phyloP scores from a whole-genome alignment of 331 rosid genomes.

The Cydonia oblonga region DNA sequence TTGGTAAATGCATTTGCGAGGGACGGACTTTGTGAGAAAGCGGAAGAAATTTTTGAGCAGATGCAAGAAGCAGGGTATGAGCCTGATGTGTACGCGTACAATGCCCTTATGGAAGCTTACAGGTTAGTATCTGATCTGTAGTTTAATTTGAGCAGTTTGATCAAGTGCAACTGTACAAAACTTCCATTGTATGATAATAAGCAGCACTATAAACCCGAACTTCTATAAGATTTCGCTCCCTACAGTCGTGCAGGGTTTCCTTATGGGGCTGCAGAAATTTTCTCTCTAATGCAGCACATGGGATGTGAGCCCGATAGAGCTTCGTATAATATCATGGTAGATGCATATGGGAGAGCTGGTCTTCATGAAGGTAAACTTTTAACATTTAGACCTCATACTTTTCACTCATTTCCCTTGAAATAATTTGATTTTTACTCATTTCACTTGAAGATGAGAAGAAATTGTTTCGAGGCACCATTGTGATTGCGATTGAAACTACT shows the following conservation, averaged over 20 bases:
- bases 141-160: neutral
- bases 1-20: constrained; percentile 88
- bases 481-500: neutral
- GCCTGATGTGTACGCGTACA: constrained; percentile 79
- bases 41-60: constrained; percentile 85
- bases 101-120: constrained; percentile 96
- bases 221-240: constrained; percentile 4
- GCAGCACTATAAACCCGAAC: neutral
- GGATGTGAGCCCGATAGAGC: constrained; percentile 99
- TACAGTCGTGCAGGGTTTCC: constrained; percentile 90
- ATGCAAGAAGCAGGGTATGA: constrained; percentile 81
- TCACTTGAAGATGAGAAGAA: neutral
- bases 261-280: constrained; percentile 81
- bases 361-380: constrained; percentile 53
- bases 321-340: constrained; percentile 83
- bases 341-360: constrained; percentile 93
- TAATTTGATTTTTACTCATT: too few species aligned
- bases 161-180: neutral
- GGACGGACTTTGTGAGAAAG: constrained; percentile 92
- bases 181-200: neutral
- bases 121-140: constrained; percentile 32
- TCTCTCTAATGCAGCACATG: constrained; percentile 93
- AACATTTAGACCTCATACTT: neutral
- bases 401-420: neutral
- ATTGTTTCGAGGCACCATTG: neutral